A percentile compares a stretch with the other conserved stretches of the same genome.
Evolutionary conservation across 495 filamentous ascomycete species (phyloP).

Genomic region (Aspergillus coremiiformis): DNA sequence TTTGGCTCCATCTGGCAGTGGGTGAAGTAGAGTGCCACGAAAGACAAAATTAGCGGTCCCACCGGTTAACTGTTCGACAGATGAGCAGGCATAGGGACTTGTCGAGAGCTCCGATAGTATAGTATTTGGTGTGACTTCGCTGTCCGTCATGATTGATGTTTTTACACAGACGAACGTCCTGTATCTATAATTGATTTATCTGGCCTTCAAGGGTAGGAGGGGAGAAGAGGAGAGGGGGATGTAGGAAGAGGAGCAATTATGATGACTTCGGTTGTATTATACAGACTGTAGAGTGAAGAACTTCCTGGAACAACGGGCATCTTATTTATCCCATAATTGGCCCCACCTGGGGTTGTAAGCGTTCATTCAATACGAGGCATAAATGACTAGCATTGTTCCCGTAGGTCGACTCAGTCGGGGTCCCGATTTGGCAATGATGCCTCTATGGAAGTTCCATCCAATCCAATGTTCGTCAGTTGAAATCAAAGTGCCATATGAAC

Average conservation of each 20-base stretch:
- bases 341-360: neutral
- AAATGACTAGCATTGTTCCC: neutral
- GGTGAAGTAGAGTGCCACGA: constrained; percentile 36
- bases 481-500: too few species aligned
- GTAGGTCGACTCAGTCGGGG: neutral
- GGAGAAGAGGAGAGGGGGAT: too few species aligned
- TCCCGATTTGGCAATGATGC: neutral
- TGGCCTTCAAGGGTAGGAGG: neutral
- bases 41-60: constrained; percentile 56
- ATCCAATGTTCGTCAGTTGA: too few species aligned
- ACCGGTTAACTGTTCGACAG: constrained; percentile 42
- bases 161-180: neutral
- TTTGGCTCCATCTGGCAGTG: constrained; percentile 17
- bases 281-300: too few species aligned
- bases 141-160: constrained; percentile 2
- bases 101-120: constrained; percentile 17
- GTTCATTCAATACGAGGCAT: neutral
- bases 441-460: neutral
- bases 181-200: neutral
- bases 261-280: too few species aligned
- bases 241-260: too few species aligned
- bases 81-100: constrained; percentile 45
- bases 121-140: neutral
- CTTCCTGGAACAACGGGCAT: too few species aligned
- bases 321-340: too few species aligned